Evolutionary conservation across 169 alveolate genomes (phyloP), one percentile per base, ranked within the genome.

Genomic region (Eimeria tenella): DNA sequence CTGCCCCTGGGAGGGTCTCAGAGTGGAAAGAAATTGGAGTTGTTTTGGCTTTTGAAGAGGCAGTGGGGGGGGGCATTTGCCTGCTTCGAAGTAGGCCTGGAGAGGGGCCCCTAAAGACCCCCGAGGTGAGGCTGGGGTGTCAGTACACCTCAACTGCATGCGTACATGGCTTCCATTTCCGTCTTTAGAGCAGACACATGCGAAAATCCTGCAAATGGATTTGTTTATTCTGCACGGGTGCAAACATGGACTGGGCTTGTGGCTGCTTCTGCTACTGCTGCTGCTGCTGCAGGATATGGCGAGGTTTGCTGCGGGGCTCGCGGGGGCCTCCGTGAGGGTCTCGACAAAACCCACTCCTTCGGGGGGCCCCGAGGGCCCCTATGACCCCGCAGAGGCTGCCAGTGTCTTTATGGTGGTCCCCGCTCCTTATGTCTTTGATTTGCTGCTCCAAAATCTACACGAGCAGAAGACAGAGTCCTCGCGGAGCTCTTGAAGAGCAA

Each of bases 11-110:
- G 50, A 17, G 15, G 60, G 52, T 53, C 17, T 19, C 55, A 15
- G 23, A 21, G 74, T 81, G 70, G 89, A 53, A 17, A n/a, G 89
- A 81, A 71, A 55, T 81, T 17, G 89, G 89, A 53, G 49, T 56
- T n/a, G 74, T 81, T 3, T 7, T 81, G 55, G 74, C 73, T 4
- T 81, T 3, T n/a, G 56, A 81, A 19, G 74, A 81, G 74, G 89
- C n/a, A 25, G 15, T 77, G 25, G 94, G 94, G 5, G 90, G n/a
- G 19, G 94, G 94, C 56, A 50, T 90, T n/a, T 90, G 94, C 62
- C 58, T 90, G 68, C 90, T 90, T 9, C 49, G 94, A 11, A 60
- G 63, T 17, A 23, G 53, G 17, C 81, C 94, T 4, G 84, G 82
- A 4, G 90, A 90, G 21, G 81, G 90, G 53, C 90, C 90, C n/a